Percentiles rank a stretch among this genome's conserved stretches.
Evolutionary conservation across 2,329 filamentous ascomycete genomes (phyloP).

Genomic region (Ceratocystis albifundus): DNA sequence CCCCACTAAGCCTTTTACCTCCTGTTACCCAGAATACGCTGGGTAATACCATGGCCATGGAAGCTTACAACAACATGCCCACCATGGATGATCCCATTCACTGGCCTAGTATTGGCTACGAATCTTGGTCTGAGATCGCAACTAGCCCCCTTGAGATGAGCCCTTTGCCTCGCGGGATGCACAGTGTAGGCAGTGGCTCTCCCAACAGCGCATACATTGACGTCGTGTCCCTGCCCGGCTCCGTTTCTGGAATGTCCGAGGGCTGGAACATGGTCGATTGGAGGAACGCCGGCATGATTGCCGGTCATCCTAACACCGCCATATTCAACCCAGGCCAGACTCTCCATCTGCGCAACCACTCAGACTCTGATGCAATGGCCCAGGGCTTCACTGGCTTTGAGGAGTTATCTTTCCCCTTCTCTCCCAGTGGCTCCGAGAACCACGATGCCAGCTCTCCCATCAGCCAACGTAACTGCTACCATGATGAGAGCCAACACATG

Average conservation of each 20-base stretch:
- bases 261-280: slow-evolving; percentile 76
- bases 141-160: slow-evolving; percentile 49
- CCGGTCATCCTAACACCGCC: slow-evolving; percentile 40
- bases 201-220: slow-evolving; percentile 56
- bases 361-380: slow-evolving; percentile 54
- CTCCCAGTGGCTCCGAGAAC: slow-evolving; percentile 50
- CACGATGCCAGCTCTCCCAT: slow-evolving; percentile 40
- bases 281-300: slow-evolving; percentile 28
- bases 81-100: slow-evolving; percentile 47
- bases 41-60: slow-evolving; percentile 45
- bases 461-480: slow-evolving; percentile 51
- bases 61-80: slow-evolving; percentile 52
- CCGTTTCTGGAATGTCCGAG: slow-evolving; percentile 45
- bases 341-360: slow-evolving; percentile 73
- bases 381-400: slow-evolving; percentile 69
- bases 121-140: slow-evolving; percentile 65
- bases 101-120: slow-evolving; percentile 51
- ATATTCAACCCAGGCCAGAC: slow-evolving; percentile 92
- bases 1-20: slow-evolving; percentile 49
- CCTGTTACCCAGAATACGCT: slow-evolving; percentile 52
- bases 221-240: slow-evolving; percentile 67
- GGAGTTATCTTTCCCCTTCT: slow-evolving; percentile 63
- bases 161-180: slow-evolving; percentile 31
- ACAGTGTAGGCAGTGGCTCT: slow-evolving; percentile 37
- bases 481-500: slow-evolving; percentile 33